These are phyloP conservation scores for Fomitopsis pulvina DNA, from an alignment of 768 basidiomycete species.

Conservation along the genomic window DNA sequence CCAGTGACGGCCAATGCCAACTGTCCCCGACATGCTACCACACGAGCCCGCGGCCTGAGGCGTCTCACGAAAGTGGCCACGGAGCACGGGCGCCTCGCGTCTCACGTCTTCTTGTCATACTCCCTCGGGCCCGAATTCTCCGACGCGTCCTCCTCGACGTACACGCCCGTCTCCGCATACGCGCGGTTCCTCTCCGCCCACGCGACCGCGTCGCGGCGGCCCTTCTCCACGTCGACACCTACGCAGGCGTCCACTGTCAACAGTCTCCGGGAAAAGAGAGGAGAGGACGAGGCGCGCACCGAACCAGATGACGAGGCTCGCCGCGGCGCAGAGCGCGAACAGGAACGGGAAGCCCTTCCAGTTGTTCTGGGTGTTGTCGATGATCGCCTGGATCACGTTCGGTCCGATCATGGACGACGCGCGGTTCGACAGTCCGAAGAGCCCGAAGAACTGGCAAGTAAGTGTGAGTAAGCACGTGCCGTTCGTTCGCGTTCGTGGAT, in stretches of 20 bases:
- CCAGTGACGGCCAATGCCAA: no score
- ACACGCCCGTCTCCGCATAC: slow-evolving; percentile 19
- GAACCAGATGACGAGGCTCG: slow-evolving; percentile 76
- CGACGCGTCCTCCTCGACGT: slow-evolving; percentile 14
- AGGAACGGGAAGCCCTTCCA: slow-evolving; percentile 86
- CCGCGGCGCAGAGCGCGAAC: slow-evolving; percentile 60
- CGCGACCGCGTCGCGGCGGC: slow-evolving; percentile 31
- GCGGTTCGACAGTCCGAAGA: slow-evolving; percentile 79
- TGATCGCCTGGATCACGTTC: slow-evolving; percentile 80
- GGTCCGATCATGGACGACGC: slow-evolving; percentile 87
- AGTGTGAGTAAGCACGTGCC: background rate
- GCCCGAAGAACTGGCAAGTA: slow-evolving; percentile 65
- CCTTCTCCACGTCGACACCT: slow-evolving; percentile 32
- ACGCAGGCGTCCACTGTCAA: background rate
- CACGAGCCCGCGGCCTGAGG: no score
- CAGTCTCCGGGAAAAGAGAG: background rate
- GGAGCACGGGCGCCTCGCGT: background rate
- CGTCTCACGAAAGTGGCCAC: background rate
- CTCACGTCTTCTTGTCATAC: slow-evolving; percentile 11
- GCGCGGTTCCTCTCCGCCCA: slow-evolving; percentile 29
- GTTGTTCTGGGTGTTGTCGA: slow-evolving; percentile 61
- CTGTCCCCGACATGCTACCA: background rate
- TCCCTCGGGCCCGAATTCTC: slow-evolving; percentile 3
- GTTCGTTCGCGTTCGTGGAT: background rate
- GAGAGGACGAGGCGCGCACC: slow-evolving; percentile 24